Evolutionary conservation across 345 rosid genomes (phyloP), one percentile per base, ranked within the genome.

Genomic region (Murraya koenigii): DNA sequence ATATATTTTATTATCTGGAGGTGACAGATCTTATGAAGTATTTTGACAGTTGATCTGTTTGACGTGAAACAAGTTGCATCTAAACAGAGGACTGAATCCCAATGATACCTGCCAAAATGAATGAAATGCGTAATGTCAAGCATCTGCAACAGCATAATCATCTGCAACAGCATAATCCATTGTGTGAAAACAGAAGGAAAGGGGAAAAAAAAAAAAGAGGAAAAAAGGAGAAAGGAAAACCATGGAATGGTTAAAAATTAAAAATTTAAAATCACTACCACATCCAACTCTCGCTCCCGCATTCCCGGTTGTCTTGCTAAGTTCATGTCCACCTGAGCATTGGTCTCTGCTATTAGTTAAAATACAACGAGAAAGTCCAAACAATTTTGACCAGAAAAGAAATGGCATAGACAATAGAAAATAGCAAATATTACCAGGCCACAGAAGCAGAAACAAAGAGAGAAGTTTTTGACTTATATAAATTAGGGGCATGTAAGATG

Each of bases 261-360:
- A 71, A 58, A 38, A 28, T 58, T 44, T 68, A 2, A 66, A 66
- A 71, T 56, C 7, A 39, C 80, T 92, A 95, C 98, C 99, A 35
- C 98, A 93, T 66, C 97, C 98, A 60, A 93, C 87, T 82, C 99
- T 88, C 9, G 69, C 69, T 36, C 98, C 99, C 6, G 99, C 99
- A 75, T 95, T 95, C 75, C 99, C 98, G 4, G 98, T 95, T 74
- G 82, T 22, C 74, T 88, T 85, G 93, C 99, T 92, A 49, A 93
- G 98, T 80, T 95, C 98, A 79, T 93, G 98, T 49, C 97, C 92
- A 79, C 98, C 97, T 94, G 87, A 69, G 62, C 41, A 62, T 73
- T 75, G 23, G 39, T 60, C 59, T 58, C 23, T 55, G 26, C 69
- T 44, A 41, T 75, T 36, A 62, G 74, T 20, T 41, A 76, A 49